Evolutionary conservation across 2,329 filamentous ascomycete species (phyloP), one percentile per base, ranked within the genome.

Genomic region (Anthostomella pinea): DNA sequence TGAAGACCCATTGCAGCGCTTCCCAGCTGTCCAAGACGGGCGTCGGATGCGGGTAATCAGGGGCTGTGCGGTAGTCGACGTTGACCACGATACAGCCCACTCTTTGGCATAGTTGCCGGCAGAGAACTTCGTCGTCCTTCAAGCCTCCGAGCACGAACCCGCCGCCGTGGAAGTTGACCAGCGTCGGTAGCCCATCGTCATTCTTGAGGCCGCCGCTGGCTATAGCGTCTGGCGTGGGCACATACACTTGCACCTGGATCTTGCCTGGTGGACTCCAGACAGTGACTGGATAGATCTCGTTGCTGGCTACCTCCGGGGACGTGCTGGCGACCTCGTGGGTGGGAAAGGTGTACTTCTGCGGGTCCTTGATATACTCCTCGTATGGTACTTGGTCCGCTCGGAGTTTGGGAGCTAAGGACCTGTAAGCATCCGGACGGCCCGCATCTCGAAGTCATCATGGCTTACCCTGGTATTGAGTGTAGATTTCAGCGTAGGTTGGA

Each of bases 11-110:
- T 38, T 64, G 54, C 21, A 75, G 48, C 2, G 65, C 67, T 6
- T 64, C 65, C 52, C 68, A 74, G 32, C 65, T 66, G 54, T 77
- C 73, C n/a, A 68, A 63, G 13, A 70, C 62, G 19, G 59, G 61
- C 10, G 64, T 63, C n/a, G 73, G 73, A 39, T 71, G 74, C 5
- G 66, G 55, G 43, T 65, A 51, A 50, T 75, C 71, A 7, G 73
- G 73, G 0, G 72, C 67, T 1, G 75, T 63, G 4, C 72, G 65
- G 47, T 76, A 77, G n/a, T 54, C 70, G 8, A 75, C 66, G 45
- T 73, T 68, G 35, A 77, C 60, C 18, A 75, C 69, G 10, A 60
- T 62, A 18, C 70, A 69, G 17, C 59, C 57, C 15, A 65, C 65
- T 29, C 64, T 57, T 18, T 59, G 56, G 52, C 65, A 70, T 16